phyloP scores from a whole-genome alignment of 148 eudicot genomes.

The Polygonum aviculare region DNA sequence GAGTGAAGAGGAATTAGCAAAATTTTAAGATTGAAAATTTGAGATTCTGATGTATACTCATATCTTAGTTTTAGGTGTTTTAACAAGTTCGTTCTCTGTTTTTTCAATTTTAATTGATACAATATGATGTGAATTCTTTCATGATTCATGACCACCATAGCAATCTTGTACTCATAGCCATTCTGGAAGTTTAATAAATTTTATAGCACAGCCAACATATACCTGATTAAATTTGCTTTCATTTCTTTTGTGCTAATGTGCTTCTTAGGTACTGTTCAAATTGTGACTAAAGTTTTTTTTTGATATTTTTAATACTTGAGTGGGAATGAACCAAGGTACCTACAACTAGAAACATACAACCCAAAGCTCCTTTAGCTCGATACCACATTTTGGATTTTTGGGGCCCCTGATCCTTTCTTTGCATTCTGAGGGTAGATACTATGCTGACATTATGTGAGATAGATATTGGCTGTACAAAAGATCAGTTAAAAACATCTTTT shows the following conservation, averaged over 20 bases:
- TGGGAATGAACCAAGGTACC: background rate
- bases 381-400: background rate
- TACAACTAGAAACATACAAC: background rate
- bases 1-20: background rate
- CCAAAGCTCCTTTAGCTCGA: background rate
- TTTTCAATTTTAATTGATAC: background rate
- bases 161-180: background rate
- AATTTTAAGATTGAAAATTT: background rate
- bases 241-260: background rate
- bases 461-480: background rate
- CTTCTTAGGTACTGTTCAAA: background rate
- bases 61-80: background rate
- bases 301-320: background rate
- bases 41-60: background rate
- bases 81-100: background rate
- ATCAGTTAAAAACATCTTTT: background rate
- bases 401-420: background rate
- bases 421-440: background rate
- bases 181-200: background rate
- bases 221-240: background rate
- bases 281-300: background rate
- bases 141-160: background rate
- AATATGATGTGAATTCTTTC: background rate
- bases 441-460: background rate
- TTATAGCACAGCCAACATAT: background rate